These are phyloP conservation scores for Phellinidium pouzarii DNA, from an alignment of 1,284 basidiomycete genomes.

Conservation along the genomic window DNA sequence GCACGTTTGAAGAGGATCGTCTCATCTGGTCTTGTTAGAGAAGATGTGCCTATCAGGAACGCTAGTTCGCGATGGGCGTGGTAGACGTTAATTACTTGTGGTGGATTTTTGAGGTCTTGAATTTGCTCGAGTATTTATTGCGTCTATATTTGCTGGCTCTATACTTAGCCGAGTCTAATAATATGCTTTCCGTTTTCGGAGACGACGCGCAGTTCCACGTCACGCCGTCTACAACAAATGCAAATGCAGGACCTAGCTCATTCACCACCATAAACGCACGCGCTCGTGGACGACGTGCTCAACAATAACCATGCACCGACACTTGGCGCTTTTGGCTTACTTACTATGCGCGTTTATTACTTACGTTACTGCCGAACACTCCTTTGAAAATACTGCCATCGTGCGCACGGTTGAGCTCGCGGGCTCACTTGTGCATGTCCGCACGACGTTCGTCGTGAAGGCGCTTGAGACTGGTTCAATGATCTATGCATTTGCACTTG, in stretches of 20 bases:
- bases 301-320: conserved; percentile 30
- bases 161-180: background rate
- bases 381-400: conserved; percentile 83
- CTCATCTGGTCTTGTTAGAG: conserved; percentile 71
- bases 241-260: background rate
- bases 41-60: conserved; percentile 75
- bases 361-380: conserved; percentile 33
- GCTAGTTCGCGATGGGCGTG: conserved; percentile 74
- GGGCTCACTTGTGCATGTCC: conserved; percentile 78
- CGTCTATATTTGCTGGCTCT: too few species aligned
- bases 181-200: background rate
- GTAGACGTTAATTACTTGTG: conserved; percentile 42
- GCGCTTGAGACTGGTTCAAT: conserved; percentile 56
- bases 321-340: conserved; percentile 24
- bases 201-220: conserved; percentile 21
- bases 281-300: conserved; percentile 3
- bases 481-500: conserved; percentile 67
- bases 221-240: background rate
- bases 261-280: conserved; percentile 17
- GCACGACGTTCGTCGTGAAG: conserved; percentile 81
- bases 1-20: conserved; percentile 72
- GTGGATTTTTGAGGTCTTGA: too few species aligned
- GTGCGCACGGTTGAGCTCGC: conserved; percentile 84
- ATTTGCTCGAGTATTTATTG: too few species aligned
- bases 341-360: conserved; percentile 24